Conservation (phyloP, 768 basidiomycete species). For the Agaricus blazei region DNA sequence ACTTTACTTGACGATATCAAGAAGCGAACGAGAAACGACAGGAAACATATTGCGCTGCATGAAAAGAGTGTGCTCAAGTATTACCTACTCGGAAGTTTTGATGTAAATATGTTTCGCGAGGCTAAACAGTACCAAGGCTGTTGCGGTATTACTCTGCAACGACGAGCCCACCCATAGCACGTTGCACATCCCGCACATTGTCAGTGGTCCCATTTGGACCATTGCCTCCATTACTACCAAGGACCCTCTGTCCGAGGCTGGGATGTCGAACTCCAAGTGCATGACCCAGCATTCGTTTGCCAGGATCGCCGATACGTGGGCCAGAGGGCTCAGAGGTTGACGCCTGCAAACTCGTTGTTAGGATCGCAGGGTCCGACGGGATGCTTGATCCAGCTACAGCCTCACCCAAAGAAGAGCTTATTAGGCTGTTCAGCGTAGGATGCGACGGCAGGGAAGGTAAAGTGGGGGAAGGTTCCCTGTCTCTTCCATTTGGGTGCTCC, state of each 20-base stretch:
- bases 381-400: conserved; percentile 40
- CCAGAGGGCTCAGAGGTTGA: conserved; percentile 27
- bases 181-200: conserved; percentile 63
- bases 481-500: conserved; percentile 40
- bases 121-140: neutral
- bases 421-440: conserved; percentile 80
- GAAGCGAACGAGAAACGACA: conserved; percentile 9
- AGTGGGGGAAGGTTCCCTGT: conserved; percentile 76
- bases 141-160: conserved; percentile 57
- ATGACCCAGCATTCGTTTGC: conserved; percentile 84
- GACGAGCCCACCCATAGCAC: conserved; percentile 69
- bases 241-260: conserved; percentile 55
- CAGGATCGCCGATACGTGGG: conserved; percentile 85
- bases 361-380: conserved; percentile 63
- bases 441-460: conserved; percentile 77
- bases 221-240: conserved; percentile 34
- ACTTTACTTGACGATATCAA: neutral
- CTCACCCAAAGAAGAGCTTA: conserved; percentile 64
- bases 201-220: conserved; percentile 41
- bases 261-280: conserved; percentile 84
- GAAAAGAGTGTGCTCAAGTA: conserved; percentile 8
- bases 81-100: neutral
- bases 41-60: conserved; percentile 9
- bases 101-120: neutral
- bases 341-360: conserved; percentile 49